phyloP scores from a whole-genome alignment of 176 grass and related monocot genomes.

The Ensete ventricosum region DNA sequence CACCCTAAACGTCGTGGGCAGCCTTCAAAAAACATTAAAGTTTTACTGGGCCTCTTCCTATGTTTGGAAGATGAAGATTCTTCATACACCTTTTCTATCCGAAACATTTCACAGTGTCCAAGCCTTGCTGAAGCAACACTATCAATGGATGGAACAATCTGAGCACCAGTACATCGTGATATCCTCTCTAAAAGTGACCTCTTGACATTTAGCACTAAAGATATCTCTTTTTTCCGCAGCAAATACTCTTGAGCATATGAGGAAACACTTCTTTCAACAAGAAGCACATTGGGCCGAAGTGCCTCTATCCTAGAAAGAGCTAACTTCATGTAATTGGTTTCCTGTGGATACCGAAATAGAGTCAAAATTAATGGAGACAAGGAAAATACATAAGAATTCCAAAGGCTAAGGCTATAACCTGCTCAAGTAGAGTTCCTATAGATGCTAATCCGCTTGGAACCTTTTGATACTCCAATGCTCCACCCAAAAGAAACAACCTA shows the following conservation, averaged over 20 bases:
- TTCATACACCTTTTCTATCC: constrained; percentile 58
- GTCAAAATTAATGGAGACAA: neutral
- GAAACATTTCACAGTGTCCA: constrained; percentile 70
- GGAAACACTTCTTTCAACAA: constrained; percentile 85
- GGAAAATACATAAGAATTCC: neutral
- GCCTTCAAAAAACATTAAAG: constrained; percentile 94
- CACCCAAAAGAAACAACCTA: constrained; percentile 78
- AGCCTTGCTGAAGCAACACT: constrained; percentile 45
- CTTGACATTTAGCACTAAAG: constrained; percentile 87
- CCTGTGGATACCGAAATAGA: constrained; percentile 31
- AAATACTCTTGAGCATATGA: constrained; percentile 56
- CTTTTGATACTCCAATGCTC: constrained; percentile 77
- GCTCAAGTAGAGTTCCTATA: constrained; percentile 63
- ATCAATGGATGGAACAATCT: constrained; percentile 78
- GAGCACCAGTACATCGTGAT: constrained; percentile 76
- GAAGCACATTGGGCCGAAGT: constrained; percentile 60
- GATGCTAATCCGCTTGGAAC: constrained; percentile 65
- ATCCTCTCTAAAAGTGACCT: constrained; percentile 77
- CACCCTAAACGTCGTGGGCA: constrained; percentile 72
- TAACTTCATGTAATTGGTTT: constrained; percentile 47
- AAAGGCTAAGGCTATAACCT: constrained; percentile 39
- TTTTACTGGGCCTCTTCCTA: constrained; percentile 60
- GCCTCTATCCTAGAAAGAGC: constrained; percentile 61
- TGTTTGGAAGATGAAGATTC: constrained; percentile 32
- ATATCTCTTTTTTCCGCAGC: constrained; percentile 69